A percentile compares a stretch with the other conserved stretches of the same genome.
Evolutionary conservation across 768 basidiomycete species (phyloP).

Genomic region (Leccinellum luteum): DNA sequence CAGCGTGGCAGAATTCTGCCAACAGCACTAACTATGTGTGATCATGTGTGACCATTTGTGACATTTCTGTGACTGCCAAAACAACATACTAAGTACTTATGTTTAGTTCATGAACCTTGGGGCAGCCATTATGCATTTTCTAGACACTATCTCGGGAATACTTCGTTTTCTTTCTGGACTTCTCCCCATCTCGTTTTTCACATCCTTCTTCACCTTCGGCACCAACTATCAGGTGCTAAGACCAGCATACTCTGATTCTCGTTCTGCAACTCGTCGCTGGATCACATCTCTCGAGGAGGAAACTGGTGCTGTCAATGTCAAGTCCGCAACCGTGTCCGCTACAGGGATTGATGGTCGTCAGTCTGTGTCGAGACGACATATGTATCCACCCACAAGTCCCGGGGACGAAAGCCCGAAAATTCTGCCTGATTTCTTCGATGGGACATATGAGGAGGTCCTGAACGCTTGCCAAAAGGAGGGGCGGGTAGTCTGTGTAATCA

Average conservation of each 20-base stretch:
- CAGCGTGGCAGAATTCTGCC: background rate
- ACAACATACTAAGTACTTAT: no score
- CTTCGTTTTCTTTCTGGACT: conserved; percentile 64
- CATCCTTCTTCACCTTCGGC: conserved; percentile 46
- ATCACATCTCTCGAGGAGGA: conserved; percentile 80
- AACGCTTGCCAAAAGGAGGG: conserved; percentile 66
- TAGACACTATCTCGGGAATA: conserved; percentile 42
- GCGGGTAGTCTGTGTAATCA: conserved; percentile 73
- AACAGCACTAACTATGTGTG: background rate
- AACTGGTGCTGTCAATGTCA: conserved; percentile 69
- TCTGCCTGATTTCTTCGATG: conserved; percentile 79
- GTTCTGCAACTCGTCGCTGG: conserved; percentile 71
- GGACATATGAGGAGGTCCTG: conserved; percentile 80
- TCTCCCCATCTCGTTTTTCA: conserved; percentile 66
- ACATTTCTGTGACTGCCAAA: no score
- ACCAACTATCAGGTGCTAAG: conserved; percentile 42
- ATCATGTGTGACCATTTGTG: no score
- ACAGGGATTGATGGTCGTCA: conserved; percentile 42
- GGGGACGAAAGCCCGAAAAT: conserved; percentile 43
- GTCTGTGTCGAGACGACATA: conserved; percentile 39
- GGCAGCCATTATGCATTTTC: background rate
- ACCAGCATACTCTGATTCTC: conserved; percentile 37
- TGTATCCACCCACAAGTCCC: conserved; percentile 26
- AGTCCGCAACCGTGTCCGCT: conserved; percentile 35
- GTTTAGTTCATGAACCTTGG: no score